phyloP scores from a whole-genome alignment of 2,329 filamentous ascomycete species.

The Didymellaceae sp. region DNA sequence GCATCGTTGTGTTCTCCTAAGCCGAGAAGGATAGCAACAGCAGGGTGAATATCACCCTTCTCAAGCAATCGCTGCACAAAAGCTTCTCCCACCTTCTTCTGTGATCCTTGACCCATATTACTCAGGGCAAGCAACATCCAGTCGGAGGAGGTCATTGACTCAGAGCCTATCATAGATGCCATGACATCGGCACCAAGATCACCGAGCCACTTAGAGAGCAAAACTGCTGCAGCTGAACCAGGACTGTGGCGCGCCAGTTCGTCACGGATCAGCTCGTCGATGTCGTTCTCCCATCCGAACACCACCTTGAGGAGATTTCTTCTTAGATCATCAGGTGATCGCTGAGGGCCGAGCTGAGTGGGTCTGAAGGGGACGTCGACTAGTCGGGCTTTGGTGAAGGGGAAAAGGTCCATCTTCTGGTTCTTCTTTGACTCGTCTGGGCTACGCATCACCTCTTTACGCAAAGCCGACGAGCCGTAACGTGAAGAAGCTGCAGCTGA shows the following conservation, averaged over 20 bases:
- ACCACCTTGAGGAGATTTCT: slow-evolving; percentile 91
- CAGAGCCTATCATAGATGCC: slow-evolving; percentile 73
- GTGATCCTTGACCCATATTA: slow-evolving; percentile 76
- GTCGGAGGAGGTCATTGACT: slow-evolving; percentile 90
- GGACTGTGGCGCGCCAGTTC: slow-evolving; percentile 77
- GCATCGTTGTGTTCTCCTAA: slow-evolving; percentile 93
- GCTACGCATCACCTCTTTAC: slow-evolving; percentile 80
- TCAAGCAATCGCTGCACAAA: slow-evolving; percentile 91
- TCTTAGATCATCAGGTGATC: slow-evolving; percentile 74
- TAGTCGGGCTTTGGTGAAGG: slow-evolving; percentile 79
- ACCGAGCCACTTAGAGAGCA: slow-evolving; percentile 91
- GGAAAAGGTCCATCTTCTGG: slow-evolving; percentile 77
- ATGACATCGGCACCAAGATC: slow-evolving; percentile 83
- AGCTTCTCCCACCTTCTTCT: slow-evolving; percentile 87
- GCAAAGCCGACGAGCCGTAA: slow-evolving; percentile 70
- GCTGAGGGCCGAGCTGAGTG: slow-evolving; percentile 59
- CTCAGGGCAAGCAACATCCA: slow-evolving; percentile 97
- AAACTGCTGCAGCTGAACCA: slow-evolving; percentile 78
- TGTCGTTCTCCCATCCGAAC: slow-evolving; percentile 92
- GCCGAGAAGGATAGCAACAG: slow-evolving; percentile 89
- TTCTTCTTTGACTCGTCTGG: slow-evolving; percentile 70
- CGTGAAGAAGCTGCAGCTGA: slow-evolving; percentile 58
- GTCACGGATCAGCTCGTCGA: slow-evolving; percentile 80
- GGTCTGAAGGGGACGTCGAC: slow-evolving; percentile 83
- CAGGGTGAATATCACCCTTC: slow-evolving; percentile 87